A percentile compares a stretch with the other conserved stretches of the same genome.
phyloP scores from a whole-genome alignment of 208 protist species.

The Crithidia acanthocephali region DNA sequence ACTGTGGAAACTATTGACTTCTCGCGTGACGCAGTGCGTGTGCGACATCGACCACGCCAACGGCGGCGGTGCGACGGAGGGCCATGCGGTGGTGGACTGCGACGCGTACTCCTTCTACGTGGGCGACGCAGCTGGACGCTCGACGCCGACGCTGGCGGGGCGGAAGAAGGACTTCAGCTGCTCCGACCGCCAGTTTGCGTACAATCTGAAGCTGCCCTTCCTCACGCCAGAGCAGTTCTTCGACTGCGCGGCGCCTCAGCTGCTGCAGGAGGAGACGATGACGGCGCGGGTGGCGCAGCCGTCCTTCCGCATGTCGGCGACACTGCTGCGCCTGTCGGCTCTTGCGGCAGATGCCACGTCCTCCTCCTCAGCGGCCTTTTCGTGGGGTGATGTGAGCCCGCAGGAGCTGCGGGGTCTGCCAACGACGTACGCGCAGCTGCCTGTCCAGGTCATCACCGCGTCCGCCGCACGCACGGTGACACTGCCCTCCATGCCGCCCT shows the following conservation, averaged over 20 bases:
- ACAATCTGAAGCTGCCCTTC: conserved; percentile 88
- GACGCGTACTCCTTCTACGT: conserved; percentile 82
- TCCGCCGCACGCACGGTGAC: conserved; percentile 5
- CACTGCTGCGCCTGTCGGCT: conserved; percentile 11
- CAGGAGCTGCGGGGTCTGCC: conserved; percentile 49
- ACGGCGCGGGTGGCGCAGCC: background rate
- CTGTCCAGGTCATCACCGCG: conserved; percentile 31
- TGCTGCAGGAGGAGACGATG: conserved; percentile 25
- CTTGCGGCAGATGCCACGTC: background rate
- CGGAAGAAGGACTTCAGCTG: conserved; percentile 93
- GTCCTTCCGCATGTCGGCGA: conserved; percentile 19
- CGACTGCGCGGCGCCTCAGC: background rate
- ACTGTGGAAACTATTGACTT: conserved; percentile 87
- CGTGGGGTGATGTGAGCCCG: conserved; percentile 63
- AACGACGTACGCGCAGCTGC: conserved; percentile 48
- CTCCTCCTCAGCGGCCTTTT: conserved; percentile 20
- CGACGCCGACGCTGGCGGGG: conserved; percentile 51
- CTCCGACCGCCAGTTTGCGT: conserved; percentile 91
- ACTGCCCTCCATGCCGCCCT: conserved; percentile 25
- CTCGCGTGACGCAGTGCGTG: conserved; percentile 37
- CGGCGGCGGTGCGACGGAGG: background rate
- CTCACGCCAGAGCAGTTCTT: conserved; percentile 93
- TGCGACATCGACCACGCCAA: background rate
- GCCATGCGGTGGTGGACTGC: conserved; percentile 19
- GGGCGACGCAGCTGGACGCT: conserved; percentile 93